Base-by-base conservation (phyloP, 2,329 filamentous ascomycete genomes). In the Cadophora gregata region DNA sequence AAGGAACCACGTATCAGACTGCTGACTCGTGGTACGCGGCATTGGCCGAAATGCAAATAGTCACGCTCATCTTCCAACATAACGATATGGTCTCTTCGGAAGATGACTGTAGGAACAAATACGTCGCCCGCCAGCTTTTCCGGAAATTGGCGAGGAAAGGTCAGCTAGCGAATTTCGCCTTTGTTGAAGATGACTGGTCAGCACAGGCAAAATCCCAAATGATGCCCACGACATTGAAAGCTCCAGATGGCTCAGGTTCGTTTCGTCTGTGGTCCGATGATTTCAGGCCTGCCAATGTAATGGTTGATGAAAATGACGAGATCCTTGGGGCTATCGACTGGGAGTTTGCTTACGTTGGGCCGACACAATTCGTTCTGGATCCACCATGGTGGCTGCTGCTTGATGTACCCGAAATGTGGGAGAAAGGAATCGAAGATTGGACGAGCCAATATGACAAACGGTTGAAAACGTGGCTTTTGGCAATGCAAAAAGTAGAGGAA, bases 71-170 rank as follows among this genome's bases (percentile, higher is more conserved):
- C 10, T 80, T 80, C 62, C 80, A 83, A 69, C 78, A 77, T 59
- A 81, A 82, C 67, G 77, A 81, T 48, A 69, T 77, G 0, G 71
- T 81, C 2, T 62, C 66, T 0, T 73, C 75, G 1, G 79, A 76
- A 27, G 78, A 80, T 16, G 81, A 83, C 64, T 79, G 77, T 58
- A 75, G 78, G 4, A 79, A 78, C 29, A 82, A 83, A 65, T 82
- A 81, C 61, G 75, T 81, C 3, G 77, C 79, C 4, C 79, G 80
- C 3, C 77, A 79, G 27, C 68, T 83, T 0, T 66, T 69, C 38
- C 79, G 78, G 5, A 77, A 70, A 50, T 63, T 80, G 4, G 77
- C 76, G 10, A 71, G 59, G 59, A 48, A 72, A n/a, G 70, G 66
- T 8, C 55, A 45, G 61, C 63, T 71, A 7, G 67, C 69, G n/a